Evolutionary conservation across 805 yeast genomes (phyloP).

Genomic region (Cyberlindnera veronae): DNA sequence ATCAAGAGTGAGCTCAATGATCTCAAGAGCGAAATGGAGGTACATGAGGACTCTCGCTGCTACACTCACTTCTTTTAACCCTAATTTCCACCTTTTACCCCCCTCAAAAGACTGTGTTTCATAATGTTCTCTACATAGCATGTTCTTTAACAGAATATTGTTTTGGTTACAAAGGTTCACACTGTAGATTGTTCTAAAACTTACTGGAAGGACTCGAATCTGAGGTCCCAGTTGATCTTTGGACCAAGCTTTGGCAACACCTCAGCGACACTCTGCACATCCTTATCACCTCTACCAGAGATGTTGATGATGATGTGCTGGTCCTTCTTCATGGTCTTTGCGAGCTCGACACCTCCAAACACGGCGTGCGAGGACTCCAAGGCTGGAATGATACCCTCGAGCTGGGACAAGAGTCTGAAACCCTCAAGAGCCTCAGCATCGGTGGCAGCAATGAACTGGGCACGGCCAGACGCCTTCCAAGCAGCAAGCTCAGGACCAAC

Average conservation of each 20-base stretch:
- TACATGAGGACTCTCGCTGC: slow-evolving; percentile 75
- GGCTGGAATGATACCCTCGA: slow-evolving; percentile 98
- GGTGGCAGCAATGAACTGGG: slow-evolving; percentile 84
- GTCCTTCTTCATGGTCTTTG: slow-evolving; percentile 76
- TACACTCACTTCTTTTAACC: slow-evolving; percentile 77
- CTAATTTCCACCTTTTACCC: too few relatives aligned
- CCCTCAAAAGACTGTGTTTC: neutral
- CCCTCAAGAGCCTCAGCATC: slow-evolving; percentile 95
- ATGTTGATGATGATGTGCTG: slow-evolving; percentile 83
- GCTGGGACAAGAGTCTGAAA: slow-evolving; percentile 80
- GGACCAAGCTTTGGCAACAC: slow-evolving; percentile 87
- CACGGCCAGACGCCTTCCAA: slow-evolving; percentile 95
- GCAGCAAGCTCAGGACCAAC: slow-evolving; percentile 97
- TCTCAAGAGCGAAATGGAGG: slow-evolving; percentile 74
- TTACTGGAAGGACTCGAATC: slow-evolving; percentile 55
- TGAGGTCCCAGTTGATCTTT: slow-evolving; percentile 90
- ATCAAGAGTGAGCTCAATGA: slow-evolving; percentile 83
- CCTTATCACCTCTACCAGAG: slow-evolving; percentile 99
- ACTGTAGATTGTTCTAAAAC: too few relatives aligned
- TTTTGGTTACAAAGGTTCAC: neutral
- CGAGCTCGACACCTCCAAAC: slow-evolving; percentile 84
- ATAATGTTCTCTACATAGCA: neutral
- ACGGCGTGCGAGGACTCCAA: slow-evolving; percentile 97
- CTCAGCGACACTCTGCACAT: slow-evolving; percentile 97
- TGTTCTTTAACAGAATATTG: neutral